Percentiles rank a stretch among this genome's conserved stretches.
Evolutionary conservation across 2,329 filamentous ascomycete genomes (phyloP).

Genomic region (Madurella mycetomatis): DNA sequence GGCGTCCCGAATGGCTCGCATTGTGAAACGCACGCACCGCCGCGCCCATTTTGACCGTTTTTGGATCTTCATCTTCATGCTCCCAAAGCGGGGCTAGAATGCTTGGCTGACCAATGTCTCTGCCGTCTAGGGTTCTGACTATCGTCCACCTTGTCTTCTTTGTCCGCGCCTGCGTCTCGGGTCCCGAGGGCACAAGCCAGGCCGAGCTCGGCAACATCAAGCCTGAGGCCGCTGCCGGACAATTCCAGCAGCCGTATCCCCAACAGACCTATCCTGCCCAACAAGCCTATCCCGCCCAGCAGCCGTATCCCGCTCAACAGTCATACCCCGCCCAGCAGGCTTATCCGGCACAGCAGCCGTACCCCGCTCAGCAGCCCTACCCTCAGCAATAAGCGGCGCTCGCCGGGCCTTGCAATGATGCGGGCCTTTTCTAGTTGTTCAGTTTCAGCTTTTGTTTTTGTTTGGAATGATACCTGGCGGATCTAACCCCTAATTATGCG

Average conservation of each 20-base stretch:
- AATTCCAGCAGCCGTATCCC: background rate
- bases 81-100: background rate
- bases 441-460: background rate
- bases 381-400: background rate
- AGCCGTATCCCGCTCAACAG: slow-evolving; percentile 9
- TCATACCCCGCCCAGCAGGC: slow-evolving; percentile 6
- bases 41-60: background rate
- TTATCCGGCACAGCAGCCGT: slow-evolving; percentile 5
- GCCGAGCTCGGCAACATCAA: slow-evolving; percentile 31
- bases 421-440: background rate
- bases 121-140: slow-evolving; percentile 33
- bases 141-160: slow-evolving; percentile 39
- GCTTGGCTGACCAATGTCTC: background rate
- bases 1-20: background rate
- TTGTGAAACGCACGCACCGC: background rate
- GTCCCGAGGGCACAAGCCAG: slow-evolving; percentile 20
- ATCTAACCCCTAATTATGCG: background rate
- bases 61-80: too few relatives aligned
- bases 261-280: slow-evolving; percentile 5
- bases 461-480: background rate
- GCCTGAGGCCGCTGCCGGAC: slow-evolving; percentile 10
- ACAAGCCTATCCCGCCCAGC: slow-evolving; percentile 10
- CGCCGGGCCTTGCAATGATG: background rate
- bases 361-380: slow-evolving; percentile 13
- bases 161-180: slow-evolving; percentile 31